Conservation (phyloP, 2,329 filamentous ascomycete species). For the Drechslerella stenobrocha region DNA sequence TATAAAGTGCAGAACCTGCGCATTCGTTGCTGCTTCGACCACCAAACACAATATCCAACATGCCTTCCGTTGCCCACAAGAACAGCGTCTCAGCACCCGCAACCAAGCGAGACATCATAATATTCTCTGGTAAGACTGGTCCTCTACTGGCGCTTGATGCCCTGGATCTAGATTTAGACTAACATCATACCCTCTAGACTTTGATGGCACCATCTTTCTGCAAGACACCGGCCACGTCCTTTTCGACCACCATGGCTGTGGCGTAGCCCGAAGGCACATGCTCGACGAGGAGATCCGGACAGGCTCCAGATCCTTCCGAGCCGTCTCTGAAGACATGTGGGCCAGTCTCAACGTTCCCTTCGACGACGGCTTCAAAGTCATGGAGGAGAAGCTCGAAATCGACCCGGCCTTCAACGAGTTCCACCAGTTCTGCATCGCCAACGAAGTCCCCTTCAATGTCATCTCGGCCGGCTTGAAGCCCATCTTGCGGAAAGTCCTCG, state of each 20-base stretch:
- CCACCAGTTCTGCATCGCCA: conserved; percentile 66
- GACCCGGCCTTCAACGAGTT: conserved; percentile 68
- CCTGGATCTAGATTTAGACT: too few relatives aligned
- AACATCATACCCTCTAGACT: conserved; percentile 59
- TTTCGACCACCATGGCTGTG: conserved; percentile 68
- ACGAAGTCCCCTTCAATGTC: conserved; percentile 69
- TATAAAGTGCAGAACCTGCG: too few relatives aligned
- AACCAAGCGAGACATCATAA: conserved; percentile 57
- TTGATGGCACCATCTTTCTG: conserved; percentile 73
- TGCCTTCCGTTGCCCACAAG: conserved; percentile 39
- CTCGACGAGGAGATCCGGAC: conserved; percentile 68
- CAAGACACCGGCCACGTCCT: conserved; percentile 71
- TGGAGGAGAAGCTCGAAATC: conserved; percentile 66
- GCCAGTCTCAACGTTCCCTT: conserved; percentile 68
- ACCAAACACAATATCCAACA: conserved; percentile 13
- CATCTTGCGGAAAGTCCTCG: conserved; percentile 65
- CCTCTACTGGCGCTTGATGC: neutral
- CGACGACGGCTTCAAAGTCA: conserved; percentile 68
- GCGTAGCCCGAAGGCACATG: conserved; percentile 61
- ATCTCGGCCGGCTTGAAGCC: conserved; percentile 71
- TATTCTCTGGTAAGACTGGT: conserved; percentile 57
- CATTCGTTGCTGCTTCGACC: too few relatives aligned
- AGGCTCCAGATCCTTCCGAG: conserved; percentile 68
- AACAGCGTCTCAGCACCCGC: conserved; percentile 50
- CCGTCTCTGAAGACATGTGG: conserved; percentile 74